phyloP scores from a whole-genome alignment of 305 asterid species.

The Petunia hybrid region DNA sequence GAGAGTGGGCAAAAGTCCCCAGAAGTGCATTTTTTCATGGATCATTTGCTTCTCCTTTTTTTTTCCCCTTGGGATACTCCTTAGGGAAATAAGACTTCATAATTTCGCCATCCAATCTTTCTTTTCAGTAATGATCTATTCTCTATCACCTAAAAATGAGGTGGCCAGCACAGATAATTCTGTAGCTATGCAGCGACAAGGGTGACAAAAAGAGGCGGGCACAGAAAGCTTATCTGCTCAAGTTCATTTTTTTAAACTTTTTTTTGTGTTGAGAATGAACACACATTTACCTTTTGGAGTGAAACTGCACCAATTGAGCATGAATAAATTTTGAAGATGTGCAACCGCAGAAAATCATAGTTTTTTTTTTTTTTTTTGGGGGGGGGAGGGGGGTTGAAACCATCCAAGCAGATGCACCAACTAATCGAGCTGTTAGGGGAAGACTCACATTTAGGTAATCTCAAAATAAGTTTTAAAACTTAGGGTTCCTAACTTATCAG shows the following conservation, averaged over 20 bases:
- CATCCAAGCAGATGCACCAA: neutral
- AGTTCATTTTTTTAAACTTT: neutral
- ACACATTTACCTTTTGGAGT: neutral
- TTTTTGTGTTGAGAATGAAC: too few species aligned
- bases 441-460: neutral
- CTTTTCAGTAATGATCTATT: neutral
- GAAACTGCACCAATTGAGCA: neutral
- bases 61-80: neutral
- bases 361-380: neutral
- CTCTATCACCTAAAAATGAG: conserved; percentile 6
- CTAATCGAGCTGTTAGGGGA: neutral
- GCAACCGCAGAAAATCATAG: neutral
- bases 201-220: neutral
- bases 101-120: neutral
- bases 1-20: neutral
- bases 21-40: neutral
- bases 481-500: neutral
- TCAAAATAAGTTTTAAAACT: neutral
- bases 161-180: neutral
- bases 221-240: neutral
- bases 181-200: neutral
- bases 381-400: neutral
- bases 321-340: neutral
- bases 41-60: neutral
- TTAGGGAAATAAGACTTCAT: neutral